Base-by-base conservation (phyloP, 768 basidiomycete species). In the Suillus americanus region DNA sequence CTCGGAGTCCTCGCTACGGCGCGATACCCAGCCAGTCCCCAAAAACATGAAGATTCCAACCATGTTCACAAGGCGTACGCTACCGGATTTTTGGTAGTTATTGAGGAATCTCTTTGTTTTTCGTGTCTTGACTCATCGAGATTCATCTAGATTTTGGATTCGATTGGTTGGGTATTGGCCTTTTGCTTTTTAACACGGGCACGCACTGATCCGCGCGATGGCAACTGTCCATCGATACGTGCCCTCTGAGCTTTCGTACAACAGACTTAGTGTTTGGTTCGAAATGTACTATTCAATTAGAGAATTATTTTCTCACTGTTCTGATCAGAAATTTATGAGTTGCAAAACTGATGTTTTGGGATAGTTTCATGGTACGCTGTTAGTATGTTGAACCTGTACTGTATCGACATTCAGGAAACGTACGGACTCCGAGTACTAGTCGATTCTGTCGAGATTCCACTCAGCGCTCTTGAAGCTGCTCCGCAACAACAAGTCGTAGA, bases 11-110 rank as follows among this genome's bases (percentile, higher is more conserved):
- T 16, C 61, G 23, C 18, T 63, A 63, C 33, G 62, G 60, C 6
- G 10, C 62, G 4, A 9, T 63, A 25, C 13, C 12, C 28, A 62
- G 60, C 40, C 62, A 61, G 59, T 63, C 62, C 28, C 62, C 62
- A 9, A 63, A 61, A 16, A 7, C 8, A 35, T 63, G 37, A 57
- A 6, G 2, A 40, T 38, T 25, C 5, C 37, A 14, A 25, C 37
- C 37, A 6, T 28, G 2, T 18, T 5, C 37, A 25, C 12, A 40
- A 8, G 9, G 35, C 13, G 37, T 41, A 41, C 40, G 16, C 16
- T 41, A 18, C 20, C 33, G 13, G 35, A 37, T 23, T n/a, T 56
- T 13, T 37, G 16, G 23, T 13, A 48, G 23, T 16, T 25, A 25
- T 50, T 16, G 23, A 23, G 25, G 14, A 14, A 50, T 25, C 12